phyloP scores from a whole-genome alignment of 805 yeast genomes.

The Osmozyma mogii region DNA sequence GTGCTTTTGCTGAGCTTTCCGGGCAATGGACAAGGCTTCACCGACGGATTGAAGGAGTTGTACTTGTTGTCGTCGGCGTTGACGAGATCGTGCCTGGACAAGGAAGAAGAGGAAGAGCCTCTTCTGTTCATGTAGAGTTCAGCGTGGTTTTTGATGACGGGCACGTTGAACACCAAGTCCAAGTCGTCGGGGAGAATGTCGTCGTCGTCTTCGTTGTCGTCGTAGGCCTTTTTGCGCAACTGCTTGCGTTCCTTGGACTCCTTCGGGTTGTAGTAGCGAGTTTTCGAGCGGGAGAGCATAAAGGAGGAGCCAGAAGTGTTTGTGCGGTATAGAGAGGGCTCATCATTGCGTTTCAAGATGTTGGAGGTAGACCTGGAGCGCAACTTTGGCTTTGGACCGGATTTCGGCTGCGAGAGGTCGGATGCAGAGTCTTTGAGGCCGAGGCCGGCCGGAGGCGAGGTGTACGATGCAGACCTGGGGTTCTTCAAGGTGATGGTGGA shows the following conservation, averaged over 20 bases:
- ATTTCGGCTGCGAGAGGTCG: constrained; percentile 1
- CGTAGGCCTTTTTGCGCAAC: constrained; percentile 31
- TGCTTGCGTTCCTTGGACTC: constrained; percentile 33
- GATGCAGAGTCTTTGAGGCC: background rate
- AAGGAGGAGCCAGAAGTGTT: constrained; percentile 12
- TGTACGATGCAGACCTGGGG: constrained; percentile 1
- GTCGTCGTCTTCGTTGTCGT: constrained; percentile 35
- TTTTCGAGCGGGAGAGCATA: constrained; percentile 24
- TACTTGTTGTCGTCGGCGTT: constrained; percentile 20
- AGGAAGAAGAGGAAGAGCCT: constrained; percentile 8
- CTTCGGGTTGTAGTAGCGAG: constrained; percentile 24
- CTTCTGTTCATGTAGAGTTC: constrained; percentile 20
- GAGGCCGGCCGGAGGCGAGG: background rate
- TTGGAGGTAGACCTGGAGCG: constrained; percentile 11
- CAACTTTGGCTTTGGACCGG: constrained; percentile 5
- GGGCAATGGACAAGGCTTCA: constrained; percentile 13
- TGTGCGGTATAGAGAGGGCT: constrained; percentile 5
- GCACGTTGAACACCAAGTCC: constrained; percentile 37
- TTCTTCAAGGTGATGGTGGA: constrained; percentile 14
- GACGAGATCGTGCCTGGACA: constrained; percentile 21
- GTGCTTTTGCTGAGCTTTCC: constrained; percentile 14
- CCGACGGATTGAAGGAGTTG: constrained; percentile 9
- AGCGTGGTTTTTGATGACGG: constrained; percentile 29
- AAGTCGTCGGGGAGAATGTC: constrained; percentile 30
- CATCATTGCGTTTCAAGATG: constrained; percentile 3